Evolutionary conservation across 106 monocot genomes (phyloP).

Genomic region (Allium sativum): DNA sequence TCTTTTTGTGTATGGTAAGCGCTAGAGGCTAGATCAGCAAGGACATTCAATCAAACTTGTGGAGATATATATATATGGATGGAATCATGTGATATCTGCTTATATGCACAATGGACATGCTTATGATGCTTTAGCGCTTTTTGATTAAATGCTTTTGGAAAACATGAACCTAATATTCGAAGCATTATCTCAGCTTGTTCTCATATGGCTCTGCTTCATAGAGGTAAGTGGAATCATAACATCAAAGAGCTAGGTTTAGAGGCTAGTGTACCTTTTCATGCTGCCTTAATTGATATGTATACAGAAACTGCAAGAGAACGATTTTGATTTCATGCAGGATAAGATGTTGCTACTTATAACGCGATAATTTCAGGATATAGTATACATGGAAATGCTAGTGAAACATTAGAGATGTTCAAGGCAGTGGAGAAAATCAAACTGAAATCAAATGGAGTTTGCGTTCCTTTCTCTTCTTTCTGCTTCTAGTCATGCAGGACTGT

Average conservation of each 20-base stretch:
- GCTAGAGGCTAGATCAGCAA: constrained; percentile 27
- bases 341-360: constrained; percentile 70
- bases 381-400: constrained; percentile 52
- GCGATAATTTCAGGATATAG: constrained; percentile 71
- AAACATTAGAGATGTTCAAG: constrained; percentile 45
- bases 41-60: constrained; percentile 25
- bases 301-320: constrained; percentile 45
- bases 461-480: constrained; percentile 68
- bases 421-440: constrained; percentile 30
- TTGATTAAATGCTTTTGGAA: constrained; percentile 47
- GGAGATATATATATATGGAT: constrained; percentile 61
- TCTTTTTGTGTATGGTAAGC: constrained; percentile 59
- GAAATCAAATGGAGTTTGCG: constrained; percentile 46
- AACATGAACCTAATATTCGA: constrained; percentile 39
- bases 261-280: constrained; percentile 10
- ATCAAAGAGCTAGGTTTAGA: constrained; percentile 37
- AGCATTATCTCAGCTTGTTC: constrained; percentile 61
- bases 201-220: constrained; percentile 33
- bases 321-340: constrained; percentile 65
- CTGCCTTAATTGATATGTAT: constrained; percentile 66
- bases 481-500: constrained; percentile 59
- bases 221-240: constrained; percentile 48
- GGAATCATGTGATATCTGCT: constrained; percentile 28
- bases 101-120: constrained; percentile 28
- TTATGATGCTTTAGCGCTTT: constrained; percentile 41